Conservation (phyloP, 2,329 filamentous ascomycete genomes). For the Diaporthe aspalathi region DNA sequence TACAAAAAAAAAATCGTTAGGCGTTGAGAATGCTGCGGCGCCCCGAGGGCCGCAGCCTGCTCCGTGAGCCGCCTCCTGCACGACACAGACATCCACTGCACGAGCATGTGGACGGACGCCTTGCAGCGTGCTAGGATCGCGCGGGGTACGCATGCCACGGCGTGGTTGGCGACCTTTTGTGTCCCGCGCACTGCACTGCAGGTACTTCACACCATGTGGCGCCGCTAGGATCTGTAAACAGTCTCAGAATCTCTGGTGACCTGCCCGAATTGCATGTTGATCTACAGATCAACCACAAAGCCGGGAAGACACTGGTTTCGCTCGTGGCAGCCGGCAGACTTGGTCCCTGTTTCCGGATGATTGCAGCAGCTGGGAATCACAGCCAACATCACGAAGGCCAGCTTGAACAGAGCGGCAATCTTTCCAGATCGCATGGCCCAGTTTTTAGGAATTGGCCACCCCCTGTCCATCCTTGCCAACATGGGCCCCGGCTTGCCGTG, state of each 20-base stretch:
- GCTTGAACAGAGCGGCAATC: constrained; percentile 17
- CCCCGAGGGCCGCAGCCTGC: constrained; percentile 1
- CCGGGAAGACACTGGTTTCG: constrained; percentile 4
- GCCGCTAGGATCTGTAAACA: constrained; percentile 5
- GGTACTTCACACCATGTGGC: neutral
- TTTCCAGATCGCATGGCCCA: constrained; percentile 12
- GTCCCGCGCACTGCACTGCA: neutral
- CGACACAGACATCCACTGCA: constrained; percentile 9
- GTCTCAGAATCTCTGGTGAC: constrained; percentile 24
- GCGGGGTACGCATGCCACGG: constrained; percentile 23
- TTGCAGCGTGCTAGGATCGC: neutral
- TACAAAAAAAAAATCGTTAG: neutral
- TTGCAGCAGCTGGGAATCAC: constrained; percentile 7
- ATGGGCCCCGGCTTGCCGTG: neutral
- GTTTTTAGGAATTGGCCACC: constrained; percentile 39
- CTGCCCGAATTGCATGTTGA: constrained; percentile 28
- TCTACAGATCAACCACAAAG: constrained; percentile 34
- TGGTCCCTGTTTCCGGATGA: constrained; percentile 14
- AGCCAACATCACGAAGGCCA: constrained; percentile 18
- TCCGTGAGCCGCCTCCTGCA: neutral
- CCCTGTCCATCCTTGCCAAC: constrained; percentile 37
- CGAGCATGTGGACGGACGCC: neutral
- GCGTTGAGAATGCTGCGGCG: neutral
- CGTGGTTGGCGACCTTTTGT: constrained; percentile 2
- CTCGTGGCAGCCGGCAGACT: constrained; percentile 20